Base-by-base conservation (phyloP, 1,139 yeast species). In the Debaryomyces nepalensis region DNA sequence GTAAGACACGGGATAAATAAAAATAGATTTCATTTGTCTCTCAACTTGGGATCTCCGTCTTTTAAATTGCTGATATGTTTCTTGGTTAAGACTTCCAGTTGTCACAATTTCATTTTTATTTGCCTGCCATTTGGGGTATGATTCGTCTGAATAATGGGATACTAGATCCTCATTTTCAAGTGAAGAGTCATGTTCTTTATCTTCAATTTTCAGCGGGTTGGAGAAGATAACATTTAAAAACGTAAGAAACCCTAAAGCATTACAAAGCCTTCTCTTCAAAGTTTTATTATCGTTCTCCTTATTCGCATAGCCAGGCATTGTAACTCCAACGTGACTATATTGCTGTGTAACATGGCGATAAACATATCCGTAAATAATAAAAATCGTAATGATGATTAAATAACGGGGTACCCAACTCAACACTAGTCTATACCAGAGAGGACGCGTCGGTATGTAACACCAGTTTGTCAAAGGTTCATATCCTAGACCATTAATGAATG, bases 371-470 rank as follows among this genome's bases (percentile, higher is more conserved):
- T 90, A 90, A 36, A 88, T 79, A 21, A 74, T 64, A 41, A 87
- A 57, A 54, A 90, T 87, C 26, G 77, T 59, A 10, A 86, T 59
- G 46, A 87, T 74, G 41, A 89, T 79, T 45, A 80, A 61, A 59
- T 82, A 88, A 33, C 97, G 72, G 3, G 96, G 93, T 0, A 80
- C 82, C 96, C 96, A 90, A 49, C 90, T 79, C 37, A 90, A 67
- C 1, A 74, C 89, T 39, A 86, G 59, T 45, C 89, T 72, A 58
- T 81, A 83, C 95, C 95, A 89, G 9, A 75, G 60, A 0, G 95
- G 95, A 2, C 69, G 52, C 39, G 81, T 79, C 0, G 96, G 93
- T 41, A 90, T 67, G 58, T 86, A 88, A 58, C 96, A 84, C 91
- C 91, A 86, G 43, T 87, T 81, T 34, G 85, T 80, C 49, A 80